Evolutionary conservation across 1,139 yeast species (phyloP), one percentile per base, ranked within the genome.

Genomic region (Spathaspora sp.): DNA sequence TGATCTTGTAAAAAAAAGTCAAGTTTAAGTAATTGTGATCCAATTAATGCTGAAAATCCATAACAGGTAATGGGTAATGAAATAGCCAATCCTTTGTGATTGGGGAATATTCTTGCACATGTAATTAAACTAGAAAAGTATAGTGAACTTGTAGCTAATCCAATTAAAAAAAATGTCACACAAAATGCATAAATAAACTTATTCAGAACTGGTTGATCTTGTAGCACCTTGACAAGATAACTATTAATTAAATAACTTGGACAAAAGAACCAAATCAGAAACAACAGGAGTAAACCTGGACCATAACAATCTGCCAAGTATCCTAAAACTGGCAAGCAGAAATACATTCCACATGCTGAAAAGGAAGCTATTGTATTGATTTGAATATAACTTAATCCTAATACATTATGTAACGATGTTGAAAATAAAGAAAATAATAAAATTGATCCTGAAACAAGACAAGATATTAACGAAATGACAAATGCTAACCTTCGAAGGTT

Each of bases 11-110:
- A 54, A 56, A 84, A 78, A 51, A 67, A 66, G 3, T 59, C 50
- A 38, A 73, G 50, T 45, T 77, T 76, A 59, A 84, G 62, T 7
- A 82, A 52, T 56, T 80, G 86, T 8, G 85, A 80, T 3, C 82
- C 80, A 48, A 86, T 65, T 45, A 87, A 68, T 3, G 96, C 81
- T 8, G 95, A 85, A 25, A 89, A 61, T 1, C 98, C 98, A 64
- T 86, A 90, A 52, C 87, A 85, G 0, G 95, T 81, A 3, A 93
- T 91, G 0, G 98, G 98, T 34, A 88, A 76, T 41, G 96, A 86
- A 41, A 93, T 89, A 37, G 96, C 87, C 50, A 91, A 67, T 2
- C 96, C 87, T 50, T 88, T 86, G 42, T 74, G 75, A 33, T 81
- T 70, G 0, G 96, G 95, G 57, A 82, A 87, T 23, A 89, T 78